Conservation (phyloP, 2,329 filamentous ascomycete genomes). For the Cercospora sp. region DNA sequence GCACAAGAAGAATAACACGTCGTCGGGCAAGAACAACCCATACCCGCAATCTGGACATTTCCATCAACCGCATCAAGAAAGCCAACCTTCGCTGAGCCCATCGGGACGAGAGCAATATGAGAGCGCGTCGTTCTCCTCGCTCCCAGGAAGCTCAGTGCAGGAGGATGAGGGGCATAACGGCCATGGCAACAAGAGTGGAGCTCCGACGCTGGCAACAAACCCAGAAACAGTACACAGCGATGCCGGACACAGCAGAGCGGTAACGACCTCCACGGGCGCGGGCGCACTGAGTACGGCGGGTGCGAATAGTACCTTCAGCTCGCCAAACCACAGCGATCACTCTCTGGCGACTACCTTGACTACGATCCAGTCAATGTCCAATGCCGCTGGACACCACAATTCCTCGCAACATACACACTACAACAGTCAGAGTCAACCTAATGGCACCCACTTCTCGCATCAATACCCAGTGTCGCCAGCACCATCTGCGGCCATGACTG, state of each 20-base stretch:
- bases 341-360: constrained; percentile 82
- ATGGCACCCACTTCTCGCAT: constrained; percentile 57
- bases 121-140: constrained; percentile 57
- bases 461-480: constrained; percentile 54
- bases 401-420: constrained; percentile 38
- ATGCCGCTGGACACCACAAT: constrained; percentile 36
- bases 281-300: constrained; percentile 65
- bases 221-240: constrained; percentile 74
- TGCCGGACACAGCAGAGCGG: constrained; percentile 75
- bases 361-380: constrained; percentile 74
- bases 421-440: constrained; percentile 39
- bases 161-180: constrained; percentile 58
- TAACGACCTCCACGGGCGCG: constrained; percentile 70
- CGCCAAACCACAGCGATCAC: constrained; percentile 75
- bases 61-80: constrained; percentile 53
- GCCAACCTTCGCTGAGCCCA: constrained; percentile 37
- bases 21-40: constrained; percentile 71
- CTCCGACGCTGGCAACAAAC: constrained; percentile 81
- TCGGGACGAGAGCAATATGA: constrained; percentile 28
- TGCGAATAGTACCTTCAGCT: constrained; percentile 74
- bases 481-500: constrained; percentile 58
- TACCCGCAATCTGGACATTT: constrained; percentile 77
- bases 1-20: constrained; percentile 39
- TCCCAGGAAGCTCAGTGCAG: constrained; percentile 49
- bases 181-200: constrained; percentile 69